Conservation (phyloP, 2,329 filamentous ascomycete genomes). For the Microcyclosporella mali region DNA sequence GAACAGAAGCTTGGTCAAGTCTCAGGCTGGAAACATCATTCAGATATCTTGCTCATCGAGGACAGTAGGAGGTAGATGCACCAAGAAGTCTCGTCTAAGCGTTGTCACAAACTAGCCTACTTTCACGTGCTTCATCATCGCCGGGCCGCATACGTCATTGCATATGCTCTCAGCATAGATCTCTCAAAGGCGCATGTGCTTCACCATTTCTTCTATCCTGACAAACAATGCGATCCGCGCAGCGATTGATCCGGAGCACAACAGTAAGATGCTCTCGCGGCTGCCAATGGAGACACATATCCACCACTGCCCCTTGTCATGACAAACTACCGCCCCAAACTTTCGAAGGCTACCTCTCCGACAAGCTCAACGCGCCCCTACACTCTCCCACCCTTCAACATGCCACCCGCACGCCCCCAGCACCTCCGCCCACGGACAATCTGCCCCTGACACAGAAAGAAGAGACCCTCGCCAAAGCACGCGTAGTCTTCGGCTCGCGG, state of each 20-base stretch:
- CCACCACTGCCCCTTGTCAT: constrained; percentile 1
- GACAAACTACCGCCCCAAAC: constrained; percentile 27
- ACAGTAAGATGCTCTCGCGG: not conserved
- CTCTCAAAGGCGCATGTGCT: too few species aligned
- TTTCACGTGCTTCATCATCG: too few species aligned
- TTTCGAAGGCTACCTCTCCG: constrained; percentile 25
- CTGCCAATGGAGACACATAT: not conserved
- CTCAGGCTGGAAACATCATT: too few species aligned
- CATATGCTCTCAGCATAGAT: too few species aligned
- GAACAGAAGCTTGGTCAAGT: too few species aligned
- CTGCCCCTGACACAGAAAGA: constrained; percentile 46
- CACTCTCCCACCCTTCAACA: constrained; percentile 12
- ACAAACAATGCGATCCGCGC: constrained; percentile 15
- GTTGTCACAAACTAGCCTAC: too few species aligned
- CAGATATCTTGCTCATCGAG: too few species aligned
- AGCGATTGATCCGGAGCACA: constrained; percentile 2
- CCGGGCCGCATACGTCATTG: too few species aligned
- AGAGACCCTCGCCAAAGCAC: constrained; percentile 51
- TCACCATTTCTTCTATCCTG: not conserved
- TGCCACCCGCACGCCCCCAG: constrained; percentile 21
- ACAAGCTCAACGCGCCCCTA: constrained; percentile 23
- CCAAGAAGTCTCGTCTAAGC: too few species aligned
- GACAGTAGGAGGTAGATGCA: too few species aligned
- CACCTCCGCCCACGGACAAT: constrained; percentile 16
- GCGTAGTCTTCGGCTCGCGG: constrained; percentile 75